Evolutionary conservation across 2,329 filamentous ascomycete species (phyloP).

Genomic region (Colletotrichum sp.): DNA sequence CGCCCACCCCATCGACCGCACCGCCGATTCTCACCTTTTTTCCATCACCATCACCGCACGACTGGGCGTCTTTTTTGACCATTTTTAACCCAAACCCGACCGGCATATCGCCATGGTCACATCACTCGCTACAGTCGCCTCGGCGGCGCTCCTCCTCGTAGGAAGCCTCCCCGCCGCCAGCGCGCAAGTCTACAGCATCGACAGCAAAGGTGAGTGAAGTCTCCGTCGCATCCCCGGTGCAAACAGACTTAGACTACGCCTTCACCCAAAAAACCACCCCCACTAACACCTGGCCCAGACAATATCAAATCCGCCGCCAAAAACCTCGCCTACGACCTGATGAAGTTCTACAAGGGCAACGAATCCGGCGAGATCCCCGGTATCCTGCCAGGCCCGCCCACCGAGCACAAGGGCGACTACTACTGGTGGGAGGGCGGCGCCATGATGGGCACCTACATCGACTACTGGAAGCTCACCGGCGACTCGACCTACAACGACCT

Average conservation of each 20-base stretch:
- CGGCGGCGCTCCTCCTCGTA: constrained; percentile 13
- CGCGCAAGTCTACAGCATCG: constrained; percentile 35
- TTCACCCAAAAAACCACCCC: neutral
- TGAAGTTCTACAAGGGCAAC: constrained; percentile 57
- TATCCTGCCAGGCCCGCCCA: constrained; percentile 61
- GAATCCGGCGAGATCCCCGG: constrained; percentile 57
- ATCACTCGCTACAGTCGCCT: constrained; percentile 11
- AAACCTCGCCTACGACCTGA: constrained; percentile 54
- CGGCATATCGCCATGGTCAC: constrained; percentile 19
- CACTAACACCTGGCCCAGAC: constrained; percentile 32
- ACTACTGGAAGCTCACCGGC: constrained; percentile 74
- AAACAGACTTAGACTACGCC: neutral
- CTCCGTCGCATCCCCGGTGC: neutral
- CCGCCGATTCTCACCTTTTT: neutral
- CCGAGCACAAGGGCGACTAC: constrained; percentile 54
- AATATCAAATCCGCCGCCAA: constrained; percentile 52
- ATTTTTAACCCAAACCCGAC: neutral
- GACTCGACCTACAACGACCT: constrained; percentile 67
- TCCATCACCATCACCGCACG: neutral
- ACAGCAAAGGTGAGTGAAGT: constrained; percentile 31
- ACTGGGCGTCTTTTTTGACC: neutral
- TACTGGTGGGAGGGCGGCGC: constrained; percentile 80
- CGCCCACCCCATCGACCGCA: neutral
- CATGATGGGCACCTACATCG: constrained; percentile 71
- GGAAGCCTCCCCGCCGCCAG: constrained; percentile 18